Evolutionary conservation across 2,329 filamentous ascomycete species (phyloP), one percentile per base, ranked within the genome.

Genomic region (Calonectria crousiana): DNA sequence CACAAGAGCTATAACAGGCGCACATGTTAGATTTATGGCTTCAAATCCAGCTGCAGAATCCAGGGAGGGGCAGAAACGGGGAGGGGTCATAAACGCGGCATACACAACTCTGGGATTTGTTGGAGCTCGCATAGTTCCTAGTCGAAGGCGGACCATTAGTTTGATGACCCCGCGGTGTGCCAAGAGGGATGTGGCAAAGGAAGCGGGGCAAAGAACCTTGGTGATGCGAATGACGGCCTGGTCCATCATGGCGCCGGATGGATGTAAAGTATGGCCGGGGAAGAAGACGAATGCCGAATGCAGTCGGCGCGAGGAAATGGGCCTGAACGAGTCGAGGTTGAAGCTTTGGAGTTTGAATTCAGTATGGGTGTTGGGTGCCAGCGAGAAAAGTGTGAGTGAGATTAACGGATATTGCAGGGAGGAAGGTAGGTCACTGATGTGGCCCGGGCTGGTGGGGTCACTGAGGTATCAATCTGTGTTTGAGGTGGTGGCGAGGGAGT

Each of bases 161-260:
- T 49, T 75, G 41, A 30, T 62, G 71, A 62, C 52, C 74, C 56
- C 52, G 60, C 62, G 80, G 73, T 56, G 65, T 72, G 74, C 73
- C 76, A 52, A 69, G 68, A 76, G 70, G 36, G 36, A 20, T 51
- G 69, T 74, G 67, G 52, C 65, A 74, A 70, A 53, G 53, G 74
- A 76, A 74, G 79, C 79, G 80, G 80, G 78, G 76, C 76, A 77
- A 70, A 32, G 79, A 88, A 95, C 94, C 88, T 95, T 94, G 77
- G 94, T 94, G 85, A 98, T 96, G 77, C 95, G 94, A 79, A 98
- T 93, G 81, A 97, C 95, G 74, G 94, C 95, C 85, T 97, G 95
- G 85, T 97, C 95, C 84, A 86, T 85, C 84, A 86, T 85, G 78
- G 76, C 78, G 81, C 67, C 77, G 75, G 71, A 23, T 38, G 58